phyloP scores from a whole-genome alignment of 1,284 basidiomycete species.

The Psilocybe mexicana region DNA sequence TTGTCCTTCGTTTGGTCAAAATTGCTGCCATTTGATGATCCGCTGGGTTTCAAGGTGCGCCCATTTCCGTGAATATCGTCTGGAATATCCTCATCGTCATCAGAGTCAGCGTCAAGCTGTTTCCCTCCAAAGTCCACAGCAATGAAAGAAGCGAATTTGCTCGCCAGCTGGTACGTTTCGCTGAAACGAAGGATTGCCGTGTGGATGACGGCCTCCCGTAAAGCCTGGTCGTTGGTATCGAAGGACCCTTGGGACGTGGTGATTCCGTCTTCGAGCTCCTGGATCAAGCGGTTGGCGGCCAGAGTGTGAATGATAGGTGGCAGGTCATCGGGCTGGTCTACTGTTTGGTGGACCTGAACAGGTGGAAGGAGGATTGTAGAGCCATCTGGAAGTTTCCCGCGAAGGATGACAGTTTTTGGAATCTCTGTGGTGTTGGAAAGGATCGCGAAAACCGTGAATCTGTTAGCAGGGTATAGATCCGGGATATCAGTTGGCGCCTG shows the following conservation, averaged over 20 bases:
- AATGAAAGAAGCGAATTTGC: conserved; percentile 6
- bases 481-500: too few relatives aligned
- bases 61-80: neutral
- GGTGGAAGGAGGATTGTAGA: too few relatives aligned
- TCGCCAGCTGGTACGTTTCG: conserved; percentile 8
- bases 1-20: too few relatives aligned
- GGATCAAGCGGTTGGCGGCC: conserved; percentile 7
- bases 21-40: neutral
- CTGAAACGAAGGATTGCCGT: conserved; percentile 2
- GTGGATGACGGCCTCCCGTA: neutral
- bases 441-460: too few relatives aligned
- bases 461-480: too few relatives aligned
- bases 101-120: neutral
- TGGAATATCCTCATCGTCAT: neutral
- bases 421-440: too few relatives aligned
- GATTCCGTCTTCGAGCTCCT: conserved; percentile 9
- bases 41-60: neutral
- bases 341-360: too few relatives aligned
- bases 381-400: too few relatives aligned
- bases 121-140: conserved; percentile 2
- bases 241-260: conserved; percentile 1
- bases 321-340: neutral
- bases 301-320: conserved; percentile 8
- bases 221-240: neutral
- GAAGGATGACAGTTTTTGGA: too few relatives aligned